Conservation (phyloP, 257 asterid species). For the Asclepias syriaca region DNA sequence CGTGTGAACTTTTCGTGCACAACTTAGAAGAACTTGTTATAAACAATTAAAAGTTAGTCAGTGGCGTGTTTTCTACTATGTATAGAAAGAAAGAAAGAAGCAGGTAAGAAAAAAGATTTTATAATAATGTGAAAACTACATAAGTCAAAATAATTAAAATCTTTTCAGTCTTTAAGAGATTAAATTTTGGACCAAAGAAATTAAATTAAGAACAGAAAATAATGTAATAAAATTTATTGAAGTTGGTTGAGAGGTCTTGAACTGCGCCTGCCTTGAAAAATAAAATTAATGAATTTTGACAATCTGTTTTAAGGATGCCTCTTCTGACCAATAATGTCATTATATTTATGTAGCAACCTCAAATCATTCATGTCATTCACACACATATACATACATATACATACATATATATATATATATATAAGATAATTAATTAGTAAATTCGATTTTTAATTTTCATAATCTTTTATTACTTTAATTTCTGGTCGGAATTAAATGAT, state of each 20-base stretch:
- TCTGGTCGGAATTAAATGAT: no score
- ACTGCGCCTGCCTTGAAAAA: not conserved
- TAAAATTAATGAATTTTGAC: slow-evolving; percentile 1
- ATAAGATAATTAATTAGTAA: no score
- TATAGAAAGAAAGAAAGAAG: no score
- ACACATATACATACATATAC: no score
- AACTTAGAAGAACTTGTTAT: not conserved
- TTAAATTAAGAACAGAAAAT: not conserved
- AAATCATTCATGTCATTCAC: no score
- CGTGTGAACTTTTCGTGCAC: slow-evolving; percentile 11
- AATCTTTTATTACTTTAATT: no score
- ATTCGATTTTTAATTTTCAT: no score
- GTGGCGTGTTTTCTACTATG: not conserved
- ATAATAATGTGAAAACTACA: slow-evolving; percentile 5
- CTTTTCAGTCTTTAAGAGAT: no score
- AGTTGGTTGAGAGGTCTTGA: not conserved
- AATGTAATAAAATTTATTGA: not conserved
- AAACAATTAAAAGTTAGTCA: slow-evolving; percentile 5
- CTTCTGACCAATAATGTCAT: not conserved
- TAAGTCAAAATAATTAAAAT: not conserved
- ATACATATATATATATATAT: not conserved
- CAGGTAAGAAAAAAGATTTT: no score
- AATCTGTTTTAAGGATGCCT: slow-evolving; percentile 2
- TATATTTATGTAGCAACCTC: slow-evolving; percentile 1
- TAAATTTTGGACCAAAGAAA: no score